A percentile compares a stretch with the other conserved stretches of the same genome.
Evolutionary conservation across 2,329 filamentous ascomycete genomes (phyloP).

Genomic region (Aureobasidium sp.): DNA sequence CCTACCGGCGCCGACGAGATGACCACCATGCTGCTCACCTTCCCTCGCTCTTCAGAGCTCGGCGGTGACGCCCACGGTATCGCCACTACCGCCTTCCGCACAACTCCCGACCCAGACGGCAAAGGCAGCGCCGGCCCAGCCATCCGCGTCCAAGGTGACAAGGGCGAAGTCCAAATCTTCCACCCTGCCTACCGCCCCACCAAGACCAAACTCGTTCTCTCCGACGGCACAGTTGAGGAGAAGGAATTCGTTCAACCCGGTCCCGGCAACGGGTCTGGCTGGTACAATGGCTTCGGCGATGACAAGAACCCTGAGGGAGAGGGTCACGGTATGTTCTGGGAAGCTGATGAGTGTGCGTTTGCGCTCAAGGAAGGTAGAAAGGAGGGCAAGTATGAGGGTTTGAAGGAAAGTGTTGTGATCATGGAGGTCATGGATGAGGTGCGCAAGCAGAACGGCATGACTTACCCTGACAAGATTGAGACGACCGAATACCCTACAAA

Average conservation of each 20-base stretch:
- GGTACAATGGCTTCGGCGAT: constrained; percentile 40
- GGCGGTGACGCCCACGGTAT: constrained; percentile 60
- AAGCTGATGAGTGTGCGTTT: constrained; percentile 69
- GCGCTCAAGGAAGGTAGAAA: constrained; percentile 68
- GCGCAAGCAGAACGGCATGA: constrained; percentile 52
- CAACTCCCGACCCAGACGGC: constrained; percentile 54
- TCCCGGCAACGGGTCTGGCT: constrained; percentile 38
- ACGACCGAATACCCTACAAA: constrained; percentile 45
- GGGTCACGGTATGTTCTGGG: constrained; percentile 84
- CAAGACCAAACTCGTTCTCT: constrained; percentile 26
- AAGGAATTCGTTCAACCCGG: constrained; percentile 39
- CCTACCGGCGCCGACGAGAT: constrained; percentile 67
- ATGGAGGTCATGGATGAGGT: constrained; percentile 68
- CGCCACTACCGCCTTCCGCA: constrained; percentile 50
- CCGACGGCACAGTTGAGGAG: constrained; percentile 39
- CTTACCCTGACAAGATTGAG: constrained; percentile 60
- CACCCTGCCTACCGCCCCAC: constrained; percentile 63
- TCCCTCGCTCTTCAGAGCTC: constrained; percentile 47
- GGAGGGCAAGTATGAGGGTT: constrained; percentile 63
- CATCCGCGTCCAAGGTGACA: constrained; percentile 71
- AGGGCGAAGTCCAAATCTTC: constrained; percentile 74
- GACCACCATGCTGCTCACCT: constrained; percentile 69
- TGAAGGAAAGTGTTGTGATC: constrained; percentile 70
- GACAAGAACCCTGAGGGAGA: constrained; percentile 41
- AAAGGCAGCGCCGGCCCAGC: constrained; percentile 53